Base-by-base conservation (phyloP, 2,329 filamentous ascomycete genomes). In the Aureobasidium melanogenum region DNA sequence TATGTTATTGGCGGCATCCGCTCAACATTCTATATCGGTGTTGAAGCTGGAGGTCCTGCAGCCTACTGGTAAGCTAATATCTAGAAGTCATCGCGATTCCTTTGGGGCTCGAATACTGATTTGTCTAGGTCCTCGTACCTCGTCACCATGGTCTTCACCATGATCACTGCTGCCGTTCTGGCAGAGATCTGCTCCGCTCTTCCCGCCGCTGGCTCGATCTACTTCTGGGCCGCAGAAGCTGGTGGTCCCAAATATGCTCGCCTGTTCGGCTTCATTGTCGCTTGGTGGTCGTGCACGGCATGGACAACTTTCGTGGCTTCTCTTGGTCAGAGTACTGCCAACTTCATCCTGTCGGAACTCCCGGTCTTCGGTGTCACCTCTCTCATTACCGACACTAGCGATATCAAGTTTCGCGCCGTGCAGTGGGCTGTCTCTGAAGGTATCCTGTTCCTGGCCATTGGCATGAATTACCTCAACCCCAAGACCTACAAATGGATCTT, bases 281-380 rank as follows among this genome's bases (percentile, higher is more conserved):
- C 82, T 0, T 85, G 82, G 82, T 85, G 82, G 82, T 82, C 79
- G 66, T 84, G 81, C 0, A 84, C 82, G 0, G 82, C 83, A 1
- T 85, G 82, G 82, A 85, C 82, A 2, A 84, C 73, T 6, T 75
- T 75, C 60, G 67, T 71, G 36, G 69, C 73, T 24, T 70, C 67
- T 58, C 68, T 70, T 50, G 70, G 67, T 43, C 73, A 74, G 60
- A 71, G 72, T 22, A 68, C 73, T 1, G 72, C 73, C 50, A 75
- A 75, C 63, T 75, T 73, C 48, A 66, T 75, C 26, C 67, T 75
- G 9, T 74, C 72, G 15, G 82, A 85, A 74, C 77, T 84, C 44
- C 79, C 78, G 0, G 81, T 85, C 2, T 85, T 84, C 66, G 73
- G 81, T 4, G 69, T 83, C 5, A 74, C 80, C 66, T 59, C 56